These are phyloP conservation scores for Monosporascus sp. DNA, from an alignment of 2,329 filamentous ascomycete genomes.

Conservation along the genomic window DNA sequence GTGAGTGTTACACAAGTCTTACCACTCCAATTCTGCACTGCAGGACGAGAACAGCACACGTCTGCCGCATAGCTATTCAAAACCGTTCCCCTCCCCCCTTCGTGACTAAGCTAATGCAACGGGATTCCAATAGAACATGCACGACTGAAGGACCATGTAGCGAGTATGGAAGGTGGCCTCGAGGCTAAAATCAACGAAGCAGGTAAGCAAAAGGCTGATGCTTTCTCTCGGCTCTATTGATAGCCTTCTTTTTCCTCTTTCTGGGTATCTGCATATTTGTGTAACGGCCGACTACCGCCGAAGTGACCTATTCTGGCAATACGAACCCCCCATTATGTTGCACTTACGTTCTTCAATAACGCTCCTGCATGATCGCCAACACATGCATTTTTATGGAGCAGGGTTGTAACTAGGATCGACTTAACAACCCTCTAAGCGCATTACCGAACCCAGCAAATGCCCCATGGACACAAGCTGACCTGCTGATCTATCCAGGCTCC, in stretches of 20 bases:
- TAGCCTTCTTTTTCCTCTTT: constrained; percentile 23
- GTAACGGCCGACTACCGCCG: constrained; percentile 13
- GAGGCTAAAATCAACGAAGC: constrained; percentile 92
- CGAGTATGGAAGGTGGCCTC: constrained; percentile 80
- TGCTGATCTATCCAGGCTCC: constrained; percentile 56
- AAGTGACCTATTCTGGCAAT: constrained; percentile 12
- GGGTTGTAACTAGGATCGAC: neutral
- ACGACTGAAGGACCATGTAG: constrained; percentile 83
- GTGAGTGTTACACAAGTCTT: constrained; percentile 48
- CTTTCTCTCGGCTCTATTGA: constrained; percentile 23
- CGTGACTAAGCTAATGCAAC: constrained; percentile 33
- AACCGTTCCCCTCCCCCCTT: constrained; percentile 12
- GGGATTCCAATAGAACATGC: constrained; percentile 66
- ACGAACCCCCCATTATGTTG: constrained; percentile 1
- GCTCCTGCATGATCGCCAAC: constrained; percentile 31
- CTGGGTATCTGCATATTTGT: constrained; percentile 22
- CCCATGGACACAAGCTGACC: constrained; percentile 9
- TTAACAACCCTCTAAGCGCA: constrained; percentile 1
- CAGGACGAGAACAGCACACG: constrained; percentile 19
- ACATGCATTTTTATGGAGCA: constrained; percentile 20
- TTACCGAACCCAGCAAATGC: constrained; percentile 4
- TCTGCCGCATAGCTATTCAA: constrained; percentile 12
- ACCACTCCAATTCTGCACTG: constrained; percentile 12
- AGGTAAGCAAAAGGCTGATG: constrained; percentile 54
- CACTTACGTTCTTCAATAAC: constrained; percentile 9